Conservation (phyloP, 495 filamentous ascomycete genomes). For the Aspergillus ostianus region DNA sequence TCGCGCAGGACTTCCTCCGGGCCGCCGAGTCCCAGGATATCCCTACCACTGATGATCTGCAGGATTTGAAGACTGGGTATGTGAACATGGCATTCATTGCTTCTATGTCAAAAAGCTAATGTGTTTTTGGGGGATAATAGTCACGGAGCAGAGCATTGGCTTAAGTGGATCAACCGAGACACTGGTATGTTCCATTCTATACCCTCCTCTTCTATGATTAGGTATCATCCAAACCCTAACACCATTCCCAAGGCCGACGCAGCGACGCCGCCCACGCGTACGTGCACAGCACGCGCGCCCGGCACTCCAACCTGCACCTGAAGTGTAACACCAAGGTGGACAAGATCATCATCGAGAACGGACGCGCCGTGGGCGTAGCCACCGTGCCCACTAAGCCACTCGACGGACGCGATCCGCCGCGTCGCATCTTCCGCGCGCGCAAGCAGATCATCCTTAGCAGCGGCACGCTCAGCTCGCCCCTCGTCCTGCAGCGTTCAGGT, state of each 20-base stretch:
- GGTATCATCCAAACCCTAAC: constrained; percentile 9
- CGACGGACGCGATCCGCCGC: constrained; percentile 42
- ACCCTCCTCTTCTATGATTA: not conserved
- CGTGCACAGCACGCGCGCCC: constrained; percentile 64
- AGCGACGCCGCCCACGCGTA: constrained; percentile 77
- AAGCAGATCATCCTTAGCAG: constrained; percentile 79
- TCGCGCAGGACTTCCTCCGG: constrained; percentile 76
- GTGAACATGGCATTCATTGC: constrained; percentile 8
- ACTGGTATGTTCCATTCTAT: constrained; percentile 35
- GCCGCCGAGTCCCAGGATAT: constrained; percentile 77
- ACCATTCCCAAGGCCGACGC: constrained; percentile 28
- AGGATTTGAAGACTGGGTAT: constrained; percentile 65
- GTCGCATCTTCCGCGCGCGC: constrained; percentile 63
- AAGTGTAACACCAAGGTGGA: constrained; percentile 81
- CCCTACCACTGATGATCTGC: constrained; percentile 66
- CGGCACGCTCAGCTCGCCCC: constrained; percentile 74
- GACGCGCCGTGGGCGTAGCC: constrained; percentile 61
- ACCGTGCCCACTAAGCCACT: constrained; percentile 56
- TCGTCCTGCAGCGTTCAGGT: constrained; percentile 75
- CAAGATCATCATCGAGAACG: constrained; percentile 73
- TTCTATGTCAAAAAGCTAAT: not conserved
- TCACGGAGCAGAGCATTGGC: constrained; percentile 40
- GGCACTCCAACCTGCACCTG: constrained; percentile 69
- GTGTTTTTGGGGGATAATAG: constrained; percentile 10
- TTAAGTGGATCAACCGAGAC: constrained; percentile 72